phyloP scores from a whole-genome alignment of 2,329 filamentous ascomycete species.

The Epichloe typhina region DNA sequence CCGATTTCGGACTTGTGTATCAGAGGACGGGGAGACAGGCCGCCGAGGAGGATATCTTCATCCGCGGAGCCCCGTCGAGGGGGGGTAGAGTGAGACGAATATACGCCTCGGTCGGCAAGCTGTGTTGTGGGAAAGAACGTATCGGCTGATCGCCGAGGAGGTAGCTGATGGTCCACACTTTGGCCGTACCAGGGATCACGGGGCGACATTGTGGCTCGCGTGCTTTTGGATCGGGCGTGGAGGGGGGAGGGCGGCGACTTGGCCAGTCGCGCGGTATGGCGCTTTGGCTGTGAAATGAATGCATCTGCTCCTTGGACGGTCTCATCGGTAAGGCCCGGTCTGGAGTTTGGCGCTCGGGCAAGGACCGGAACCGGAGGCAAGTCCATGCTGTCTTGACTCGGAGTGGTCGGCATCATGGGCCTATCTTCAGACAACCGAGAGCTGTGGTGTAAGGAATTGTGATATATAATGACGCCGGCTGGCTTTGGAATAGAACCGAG shows the following conservation, averaged over 20 bases:
- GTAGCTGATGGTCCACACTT: constrained; percentile 18
- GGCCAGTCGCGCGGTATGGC: constrained; percentile 30
- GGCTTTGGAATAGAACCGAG: constrained; percentile 29
- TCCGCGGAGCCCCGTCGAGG: constrained; percentile 32
- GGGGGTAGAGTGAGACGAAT: constrained; percentile 27
- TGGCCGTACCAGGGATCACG: constrained; percentile 26
- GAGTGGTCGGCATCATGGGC: constrained; percentile 18
- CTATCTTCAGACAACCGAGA: constrained; percentile 17
- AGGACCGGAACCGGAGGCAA: constrained; percentile 36
- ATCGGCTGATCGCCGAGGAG: constrained; percentile 22
- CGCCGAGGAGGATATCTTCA: constrained; percentile 31
- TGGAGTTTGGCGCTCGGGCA: constrained; percentile 48
- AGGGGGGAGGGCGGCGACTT: constrained; percentile 38
- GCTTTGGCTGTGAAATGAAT: constrained; percentile 39
- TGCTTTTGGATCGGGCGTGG: constrained; percentile 29
- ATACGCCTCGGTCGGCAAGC: constrained; percentile 6
- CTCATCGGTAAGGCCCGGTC: constrained; percentile 49
- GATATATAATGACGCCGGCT: constrained; percentile 42
- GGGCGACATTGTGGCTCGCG: constrained; percentile 31
- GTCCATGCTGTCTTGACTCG: constrained; percentile 30
- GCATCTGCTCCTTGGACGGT: constrained; percentile 46
- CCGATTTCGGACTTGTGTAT: constrained; percentile 37
- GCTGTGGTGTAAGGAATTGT: constrained; percentile 14
- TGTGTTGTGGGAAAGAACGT: constrained; percentile 8
- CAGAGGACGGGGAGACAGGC: constrained; percentile 35